Evolutionary conservation across 495 filamentous ascomycete genomes (phyloP).

Genomic region (Annulohypoxylon moriforme): DNA sequence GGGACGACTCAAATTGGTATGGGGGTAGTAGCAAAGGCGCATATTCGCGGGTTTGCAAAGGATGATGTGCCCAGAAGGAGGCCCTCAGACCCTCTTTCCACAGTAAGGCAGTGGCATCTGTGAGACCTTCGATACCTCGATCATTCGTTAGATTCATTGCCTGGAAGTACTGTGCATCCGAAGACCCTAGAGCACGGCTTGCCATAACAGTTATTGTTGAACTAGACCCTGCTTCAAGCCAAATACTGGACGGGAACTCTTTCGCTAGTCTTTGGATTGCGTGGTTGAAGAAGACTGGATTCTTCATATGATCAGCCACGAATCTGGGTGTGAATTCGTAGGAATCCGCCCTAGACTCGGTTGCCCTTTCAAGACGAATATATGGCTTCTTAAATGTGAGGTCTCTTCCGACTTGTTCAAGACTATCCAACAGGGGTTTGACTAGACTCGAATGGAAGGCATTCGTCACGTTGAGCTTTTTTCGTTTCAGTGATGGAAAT

Average conservation of each 20-base stretch:
- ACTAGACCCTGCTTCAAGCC: conserved; percentile 65
- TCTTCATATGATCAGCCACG: conserved; percentile 53
- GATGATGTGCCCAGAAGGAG: conserved; percentile 63
- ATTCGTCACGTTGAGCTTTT: too few species aligned
- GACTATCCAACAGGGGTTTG: too few species aligned
- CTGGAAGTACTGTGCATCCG: neutral
- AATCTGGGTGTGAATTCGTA: too few species aligned
- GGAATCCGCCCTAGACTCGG: too few species aligned
- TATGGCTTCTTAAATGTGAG: too few species aligned
- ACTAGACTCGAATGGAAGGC: too few species aligned
- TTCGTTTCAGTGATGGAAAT: too few species aligned
- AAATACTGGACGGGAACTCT: conserved; percentile 50
- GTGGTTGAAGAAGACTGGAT: conserved; percentile 63
- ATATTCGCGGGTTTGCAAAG: conserved; percentile 49
- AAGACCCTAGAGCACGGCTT: conserved; percentile 30
- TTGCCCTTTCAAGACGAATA: too few species aligned
- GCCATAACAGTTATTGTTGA: conserved; percentile 62
- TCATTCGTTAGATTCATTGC: neutral
- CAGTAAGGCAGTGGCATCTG: conserved; percentile 55
- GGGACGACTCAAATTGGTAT: conserved; percentile 56
- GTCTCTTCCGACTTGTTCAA: too few species aligned
- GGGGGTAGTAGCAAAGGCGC: conserved; percentile 51
- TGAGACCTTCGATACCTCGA: conserved; percentile 36
- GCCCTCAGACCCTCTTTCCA: conserved; percentile 59
- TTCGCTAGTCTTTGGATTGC: conserved; percentile 59